phyloP scores from a whole-genome alignment of 768 basidiomycete species.

The Lactarius psammicola region DNA sequence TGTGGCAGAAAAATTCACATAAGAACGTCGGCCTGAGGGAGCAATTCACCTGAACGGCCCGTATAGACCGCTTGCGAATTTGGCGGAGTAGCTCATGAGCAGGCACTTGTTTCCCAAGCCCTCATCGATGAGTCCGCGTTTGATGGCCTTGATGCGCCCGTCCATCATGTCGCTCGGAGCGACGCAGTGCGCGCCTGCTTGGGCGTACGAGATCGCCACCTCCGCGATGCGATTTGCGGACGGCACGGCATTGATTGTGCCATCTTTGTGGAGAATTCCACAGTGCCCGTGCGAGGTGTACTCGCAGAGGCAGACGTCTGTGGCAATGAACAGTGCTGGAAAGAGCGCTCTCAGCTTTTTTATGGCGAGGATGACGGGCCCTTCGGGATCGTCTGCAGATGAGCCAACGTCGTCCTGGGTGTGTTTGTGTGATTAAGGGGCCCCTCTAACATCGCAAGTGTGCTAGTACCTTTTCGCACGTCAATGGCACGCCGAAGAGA shows the following conservation, averaged over 20 bases:
- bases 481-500: conserved; percentile 88
- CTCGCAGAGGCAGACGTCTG: conserved; percentile 98
- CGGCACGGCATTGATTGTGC: conserved; percentile 71
- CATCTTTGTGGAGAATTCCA: conserved; percentile 71
- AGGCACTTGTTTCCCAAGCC: conserved; percentile 86
- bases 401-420: conserved; percentile 75
- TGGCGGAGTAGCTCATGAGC: conserved; percentile 96
- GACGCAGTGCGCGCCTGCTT: conserved; percentile 96
- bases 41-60: conserved; percentile 85
- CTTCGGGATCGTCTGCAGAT: conserved; percentile 84
- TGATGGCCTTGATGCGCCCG: conserved; percentile 88
- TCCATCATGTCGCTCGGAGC: conserved; percentile 99
- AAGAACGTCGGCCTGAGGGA: neutral
- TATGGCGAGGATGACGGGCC: conserved; percentile 95
- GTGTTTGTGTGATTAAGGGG: neutral
- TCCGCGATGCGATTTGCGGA: conserved; percentile 88
- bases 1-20: neutral
- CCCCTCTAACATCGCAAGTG: neutral
- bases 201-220: conserved; percentile 89
- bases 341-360: conserved; percentile 71
- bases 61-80: conserved; percentile 93
- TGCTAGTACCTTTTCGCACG: conserved; percentile 64
- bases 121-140: conserved; percentile 75
- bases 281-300: conserved; percentile 99
- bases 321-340: conserved; percentile 84